Evolutionary conservation across 768 basidiomycete genomes (phyloP), one percentile per base, ranked within the genome.

Genomic region (Suillus occidentalis): DNA sequence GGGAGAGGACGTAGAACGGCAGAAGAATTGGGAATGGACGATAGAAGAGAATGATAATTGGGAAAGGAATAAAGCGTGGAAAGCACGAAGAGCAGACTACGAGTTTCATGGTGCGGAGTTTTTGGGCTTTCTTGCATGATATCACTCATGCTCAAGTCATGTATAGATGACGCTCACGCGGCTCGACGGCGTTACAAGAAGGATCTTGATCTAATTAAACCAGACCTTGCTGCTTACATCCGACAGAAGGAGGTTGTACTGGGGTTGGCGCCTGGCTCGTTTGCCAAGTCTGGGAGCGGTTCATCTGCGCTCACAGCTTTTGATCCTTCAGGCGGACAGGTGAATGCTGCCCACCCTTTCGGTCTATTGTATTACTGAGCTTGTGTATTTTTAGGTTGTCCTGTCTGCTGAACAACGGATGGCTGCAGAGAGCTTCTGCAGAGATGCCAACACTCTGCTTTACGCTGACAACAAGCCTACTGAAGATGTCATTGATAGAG

Each of bases 381-480:
- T 52, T 36, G 63, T 62, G 40, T 20, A 37, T 45, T 45, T 50
- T 16, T 66, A 88, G 85, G 69, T 87, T 68, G 75, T 83, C 20
- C 83, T 85, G 14, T 83, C 85, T 37, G 84, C 78, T 43, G 82
- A 86, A 58, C 91, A 92, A 72, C 84, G 84, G 65, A 77, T 89
- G 53, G 89, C 91, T 31, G 84, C 84, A 34, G 95, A 97, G 67
- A 87, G 87, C 69, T 81, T 99, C 53, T 99, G 99, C 76, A 85
- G 96, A 60, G 97, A 99, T 68, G 93, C 94, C 31, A 97, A 97
- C 72, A 93, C 89, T 4, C 82, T 99, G 22, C 83, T 94, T 13
- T 99, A 99, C 73, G 97, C 93, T 2, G 96, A 99, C 76, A 94
- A 86, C 81, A 97, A 97, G 72, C 97, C 97, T 4, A 87, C 84